Evolutionary conservation across 1,284 basidiomycete genomes (phyloP).

Genomic region (Tilletia setariae): DNA sequence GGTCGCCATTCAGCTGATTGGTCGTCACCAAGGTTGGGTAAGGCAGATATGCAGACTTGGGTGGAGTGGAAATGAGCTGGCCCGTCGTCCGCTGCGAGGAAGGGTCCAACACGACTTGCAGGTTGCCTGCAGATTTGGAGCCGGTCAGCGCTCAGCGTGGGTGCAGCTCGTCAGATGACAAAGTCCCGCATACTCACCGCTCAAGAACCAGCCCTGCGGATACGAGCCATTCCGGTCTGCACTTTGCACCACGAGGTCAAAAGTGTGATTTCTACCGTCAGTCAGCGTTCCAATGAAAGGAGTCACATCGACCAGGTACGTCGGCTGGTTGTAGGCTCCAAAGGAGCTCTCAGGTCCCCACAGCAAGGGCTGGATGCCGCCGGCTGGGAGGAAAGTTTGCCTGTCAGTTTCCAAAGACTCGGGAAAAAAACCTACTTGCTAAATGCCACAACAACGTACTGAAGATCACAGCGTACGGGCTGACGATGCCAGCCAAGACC

Average conservation of each 20-base stretch:
- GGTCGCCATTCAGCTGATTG: background rate
- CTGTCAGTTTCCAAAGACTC: background rate
- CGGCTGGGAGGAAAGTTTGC: slow-evolving; percentile 53
- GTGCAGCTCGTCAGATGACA: too few relatives aligned
- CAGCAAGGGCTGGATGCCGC: slow-evolving; percentile 69
- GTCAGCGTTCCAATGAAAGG: slow-evolving; percentile 71
- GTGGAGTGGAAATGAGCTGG: slow-evolving; percentile 11
- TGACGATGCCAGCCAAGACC: slow-evolving; percentile 68
- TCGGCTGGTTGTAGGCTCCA: slow-evolving; percentile 72
- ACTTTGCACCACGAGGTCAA: slow-evolving; percentile 70
- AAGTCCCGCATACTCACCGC: slow-evolving; percentile 54
- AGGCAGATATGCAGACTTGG: background rate
- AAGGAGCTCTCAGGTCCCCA: slow-evolving; percentile 78
- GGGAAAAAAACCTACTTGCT: background rate
- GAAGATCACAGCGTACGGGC: slow-evolving; percentile 75
- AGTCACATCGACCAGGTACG: slow-evolving; percentile 73
- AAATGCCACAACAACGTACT: slow-evolving; percentile 43
- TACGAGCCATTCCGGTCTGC: slow-evolving; percentile 67
- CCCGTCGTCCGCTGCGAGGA: slow-evolving; percentile 30
- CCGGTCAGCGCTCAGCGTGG: background rate
- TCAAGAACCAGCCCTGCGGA: slow-evolving; percentile 71
- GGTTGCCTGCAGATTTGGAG: slow-evolving; percentile 53
- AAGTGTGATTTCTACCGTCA: slow-evolving; percentile 67
- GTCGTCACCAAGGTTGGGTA: background rate
- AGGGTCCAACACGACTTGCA: slow-evolving; percentile 59